Percentiles rank a stretch among this genome's conserved stretches.
Evolutionary conservation across 768 basidiomycete species (phyloP).

Genomic region (Tulasnella sp.): DNA sequence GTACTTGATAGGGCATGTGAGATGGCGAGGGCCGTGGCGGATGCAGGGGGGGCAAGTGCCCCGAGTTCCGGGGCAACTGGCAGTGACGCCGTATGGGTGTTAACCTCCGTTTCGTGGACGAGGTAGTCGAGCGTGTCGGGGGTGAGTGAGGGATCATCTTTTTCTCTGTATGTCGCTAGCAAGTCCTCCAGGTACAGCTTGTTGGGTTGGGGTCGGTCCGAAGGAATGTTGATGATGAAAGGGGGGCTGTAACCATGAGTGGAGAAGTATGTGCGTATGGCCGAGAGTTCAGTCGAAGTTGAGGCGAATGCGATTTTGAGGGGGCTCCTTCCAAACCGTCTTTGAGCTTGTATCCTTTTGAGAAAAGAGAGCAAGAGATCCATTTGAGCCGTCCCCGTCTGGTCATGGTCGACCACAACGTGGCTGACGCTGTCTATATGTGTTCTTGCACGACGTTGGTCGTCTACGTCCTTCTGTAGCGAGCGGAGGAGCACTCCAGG

Average conservation of each 20-base stretch:
- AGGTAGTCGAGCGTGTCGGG: constrained; percentile 67
- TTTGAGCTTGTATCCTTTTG: constrained; percentile 66
- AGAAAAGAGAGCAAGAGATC: constrained; percentile 83
- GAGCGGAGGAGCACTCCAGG: constrained; percentile 82
- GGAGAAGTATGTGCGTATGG: not conserved
- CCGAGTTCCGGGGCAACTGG: constrained; percentile 11
- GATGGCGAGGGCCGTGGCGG: constrained; percentile 71
- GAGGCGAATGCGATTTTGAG: constrained; percentile 86
- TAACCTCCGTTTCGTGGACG: constrained; percentile 22
- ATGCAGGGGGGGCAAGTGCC: constrained; percentile 67
- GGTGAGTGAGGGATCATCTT: constrained; percentile 48
- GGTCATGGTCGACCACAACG: constrained; percentile 89
- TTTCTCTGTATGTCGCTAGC: constrained; percentile 22
- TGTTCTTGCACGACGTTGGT: constrained; percentile 18
- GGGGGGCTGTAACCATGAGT: not conserved
- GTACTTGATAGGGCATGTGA: constrained; percentile 63
- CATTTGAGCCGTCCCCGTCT: constrained; percentile 90
- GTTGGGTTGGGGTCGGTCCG: not conserved
- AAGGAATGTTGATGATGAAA: constrained; percentile 39
- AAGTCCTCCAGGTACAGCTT: constrained; percentile 61
- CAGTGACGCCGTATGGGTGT: not conserved
- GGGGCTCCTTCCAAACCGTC: constrained; percentile 54
- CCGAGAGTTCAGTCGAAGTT: not conserved
- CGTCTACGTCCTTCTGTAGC: constrained; percentile 56
- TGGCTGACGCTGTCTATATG: constrained; percentile 73